phyloP scores from a whole-genome alignment of 2,329 filamentous ascomycete genomes.

The Pseudocercospora musae region DNA sequence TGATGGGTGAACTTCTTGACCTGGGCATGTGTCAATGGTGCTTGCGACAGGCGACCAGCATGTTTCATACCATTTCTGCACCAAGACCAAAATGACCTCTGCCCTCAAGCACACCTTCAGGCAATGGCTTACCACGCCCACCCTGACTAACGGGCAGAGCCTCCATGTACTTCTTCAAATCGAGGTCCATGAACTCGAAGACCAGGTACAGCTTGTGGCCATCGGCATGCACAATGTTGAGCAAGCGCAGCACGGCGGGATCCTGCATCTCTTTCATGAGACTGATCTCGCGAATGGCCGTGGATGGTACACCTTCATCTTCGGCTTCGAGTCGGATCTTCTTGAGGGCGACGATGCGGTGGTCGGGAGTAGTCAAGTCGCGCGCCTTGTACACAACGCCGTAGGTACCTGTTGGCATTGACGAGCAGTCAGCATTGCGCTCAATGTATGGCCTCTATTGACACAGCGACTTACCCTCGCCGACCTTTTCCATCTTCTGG shows the following conservation, averaged over 20 bases:
- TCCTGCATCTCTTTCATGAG: constrained; percentile 99
- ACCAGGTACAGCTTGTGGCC: constrained; percentile 96
- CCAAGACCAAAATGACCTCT: constrained; percentile 67
- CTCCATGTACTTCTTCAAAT: constrained; percentile 99
- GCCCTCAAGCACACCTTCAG: constrained; percentile 56
- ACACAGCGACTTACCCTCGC: constrained; percentile 66
- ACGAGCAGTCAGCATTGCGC: neutral
- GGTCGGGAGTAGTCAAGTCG: constrained; percentile 73
- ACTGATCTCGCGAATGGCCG: constrained; percentile 96
- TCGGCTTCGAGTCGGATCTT: constrained; percentile 98
- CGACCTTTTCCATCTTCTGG: constrained; percentile 94
- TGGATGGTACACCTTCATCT: constrained; percentile 86
- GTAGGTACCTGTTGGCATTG: constrained; percentile 67
- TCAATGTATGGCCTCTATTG: neutral
- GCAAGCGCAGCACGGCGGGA: constrained; percentile 93
- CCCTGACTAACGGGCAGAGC: constrained; percentile 77
- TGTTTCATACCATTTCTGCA: constrained; percentile 57
- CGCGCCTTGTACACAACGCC: constrained; percentile 93
- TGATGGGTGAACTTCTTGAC: constrained; percentile 99
- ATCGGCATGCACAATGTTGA: constrained; percentile 99
- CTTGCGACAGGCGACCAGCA: constrained; percentile 73
- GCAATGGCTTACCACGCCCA: constrained; percentile 78
- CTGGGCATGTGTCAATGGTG: constrained; percentile 79
- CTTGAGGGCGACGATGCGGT: constrained; percentile 88
- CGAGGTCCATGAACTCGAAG: constrained; percentile 98